Conservation (phyloP, 495 filamentous ascomycete genomes). For the Oidiodendron maius region DNA sequence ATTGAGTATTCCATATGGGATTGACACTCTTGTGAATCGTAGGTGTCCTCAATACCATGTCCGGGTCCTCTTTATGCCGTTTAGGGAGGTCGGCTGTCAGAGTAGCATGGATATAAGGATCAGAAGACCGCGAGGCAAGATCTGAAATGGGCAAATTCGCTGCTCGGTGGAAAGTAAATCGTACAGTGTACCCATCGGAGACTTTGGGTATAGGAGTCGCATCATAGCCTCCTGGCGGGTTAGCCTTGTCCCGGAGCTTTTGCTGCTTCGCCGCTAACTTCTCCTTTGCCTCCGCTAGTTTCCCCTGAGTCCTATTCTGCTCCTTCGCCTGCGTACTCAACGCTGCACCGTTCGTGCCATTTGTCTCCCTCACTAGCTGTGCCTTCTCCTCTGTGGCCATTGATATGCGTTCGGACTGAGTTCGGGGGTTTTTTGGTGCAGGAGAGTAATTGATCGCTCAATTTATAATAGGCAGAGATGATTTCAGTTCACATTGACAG, state of each 20-base stretch:
- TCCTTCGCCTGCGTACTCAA: no score
- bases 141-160: slow-evolving; percentile 77
- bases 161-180: slow-evolving; percentile 78
- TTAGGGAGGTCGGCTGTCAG: slow-evolving; percentile 54
- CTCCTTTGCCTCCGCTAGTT: slow-evolving; percentile 24
- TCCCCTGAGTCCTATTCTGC: neutral
- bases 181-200: slow-evolving; percentile 73
- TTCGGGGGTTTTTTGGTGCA: no score
- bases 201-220: slow-evolving; percentile 66
- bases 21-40: slow-evolving; percentile 66
- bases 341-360: no score
- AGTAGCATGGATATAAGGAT: slow-evolving; percentile 75
- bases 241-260: slow-evolving; percentile 51
- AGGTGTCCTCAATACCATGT: slow-evolving; percentile 64
- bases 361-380: no score
- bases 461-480: no score
- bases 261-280: slow-evolving; percentile 53
- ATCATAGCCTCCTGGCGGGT: slow-evolving; percentile 76
- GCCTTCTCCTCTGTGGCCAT: no score
- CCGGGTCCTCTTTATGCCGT: slow-evolving; percentile 75
- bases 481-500: no score
- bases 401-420: no score
- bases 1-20: slow-evolving; percentile 77
- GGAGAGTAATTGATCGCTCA: no score
- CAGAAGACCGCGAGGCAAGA: slow-evolving; percentile 67